Percentiles rank a stretch among this genome's conserved stretches.
These are phyloP conservation scores for Pyrenophora graminea DNA, from an alignment of 2,329 filamentous ascomycete genomes.

Conservation along the genomic window DNA sequence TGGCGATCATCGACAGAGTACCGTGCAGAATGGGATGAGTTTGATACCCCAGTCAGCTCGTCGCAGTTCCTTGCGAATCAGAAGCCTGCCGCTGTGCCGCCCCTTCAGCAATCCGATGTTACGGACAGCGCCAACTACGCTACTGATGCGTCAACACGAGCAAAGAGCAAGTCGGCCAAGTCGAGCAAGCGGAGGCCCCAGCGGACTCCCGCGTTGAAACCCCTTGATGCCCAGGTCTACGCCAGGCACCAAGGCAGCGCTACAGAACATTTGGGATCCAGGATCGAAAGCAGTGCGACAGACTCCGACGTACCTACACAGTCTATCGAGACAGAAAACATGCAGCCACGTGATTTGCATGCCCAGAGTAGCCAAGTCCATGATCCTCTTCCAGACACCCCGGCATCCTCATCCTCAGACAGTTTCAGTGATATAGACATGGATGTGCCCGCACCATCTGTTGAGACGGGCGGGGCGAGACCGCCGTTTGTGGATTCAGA, in stretches of 20 bases:
- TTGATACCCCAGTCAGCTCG: constrained; percentile 18
- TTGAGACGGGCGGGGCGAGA: background rate
- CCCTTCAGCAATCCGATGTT: background rate
- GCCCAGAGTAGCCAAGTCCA: background rate
- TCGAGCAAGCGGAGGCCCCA: background rate
- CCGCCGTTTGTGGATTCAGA: background rate
- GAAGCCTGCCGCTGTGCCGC: constrained; percentile 7
- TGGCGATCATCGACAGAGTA: constrained; percentile 56
- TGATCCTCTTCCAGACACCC: background rate
- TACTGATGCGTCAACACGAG: constrained; percentile 1
- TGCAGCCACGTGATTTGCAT: no score
- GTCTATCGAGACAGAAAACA: no score
- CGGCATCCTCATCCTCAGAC: background rate
- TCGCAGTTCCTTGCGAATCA: constrained; percentile 26
- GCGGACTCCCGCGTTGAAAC: constrained; percentile 21
- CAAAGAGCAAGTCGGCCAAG: background rate
- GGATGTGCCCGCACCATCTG: constrained; percentile 4
- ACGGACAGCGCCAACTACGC: background rate
- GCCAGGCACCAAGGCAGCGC: constrained; percentile 25
- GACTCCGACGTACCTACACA: constrained; percentile 1
- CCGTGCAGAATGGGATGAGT: constrained; percentile 56
- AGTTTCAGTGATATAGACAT: background rate
- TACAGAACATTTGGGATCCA: background rate
- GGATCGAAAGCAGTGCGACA: background rate
- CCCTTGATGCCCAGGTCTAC: constrained; percentile 27